phyloP scores from a whole-genome alignment of 345 rosid species.

The Salix dunnii region DNA sequence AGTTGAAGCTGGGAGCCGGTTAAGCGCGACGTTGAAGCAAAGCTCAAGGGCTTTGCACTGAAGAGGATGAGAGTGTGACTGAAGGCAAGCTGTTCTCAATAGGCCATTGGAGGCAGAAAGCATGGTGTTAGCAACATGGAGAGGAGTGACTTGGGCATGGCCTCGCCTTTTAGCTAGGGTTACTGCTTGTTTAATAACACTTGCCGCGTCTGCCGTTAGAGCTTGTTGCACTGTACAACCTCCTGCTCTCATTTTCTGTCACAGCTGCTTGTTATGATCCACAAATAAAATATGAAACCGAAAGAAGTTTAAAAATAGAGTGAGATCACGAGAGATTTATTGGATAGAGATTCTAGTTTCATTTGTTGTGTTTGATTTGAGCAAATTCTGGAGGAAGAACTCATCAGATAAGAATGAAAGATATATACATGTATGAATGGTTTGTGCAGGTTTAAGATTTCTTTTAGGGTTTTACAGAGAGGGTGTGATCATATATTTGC shows the following conservation, averaged over 20 bases:
- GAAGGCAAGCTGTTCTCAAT: conserved; percentile 63
- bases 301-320: neutral
- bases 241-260: conserved; percentile 31
- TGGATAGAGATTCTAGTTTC: neutral
- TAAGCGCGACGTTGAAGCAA: conserved; percentile 79
- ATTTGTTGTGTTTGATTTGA: neutral
- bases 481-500: neutral
- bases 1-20: conserved; percentile 53
- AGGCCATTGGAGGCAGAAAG: conserved; percentile 48
- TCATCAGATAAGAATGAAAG: neutral
- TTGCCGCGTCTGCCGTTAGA: conserved; percentile 30
- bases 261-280: neutral
- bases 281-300: neutral
- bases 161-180: conserved; percentile 26
- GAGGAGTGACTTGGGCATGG: conserved; percentile 38
- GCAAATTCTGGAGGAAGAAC: neutral
- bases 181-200: conserved; percentile 26
- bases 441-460: neutral
- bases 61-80: conserved; percentile 64
- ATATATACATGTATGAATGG: neutral
- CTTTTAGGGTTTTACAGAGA: neutral
- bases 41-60: conserved; percentile 72
- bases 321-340: neutral
- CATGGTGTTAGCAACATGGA: conserved; percentile 68
- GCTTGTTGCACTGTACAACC: conserved; percentile 33